These are phyloP conservation scores for Fragosphaeria purpurea DNA, from an alignment of 2,329 filamentous ascomycete species.

Conservation along the genomic window DNA sequence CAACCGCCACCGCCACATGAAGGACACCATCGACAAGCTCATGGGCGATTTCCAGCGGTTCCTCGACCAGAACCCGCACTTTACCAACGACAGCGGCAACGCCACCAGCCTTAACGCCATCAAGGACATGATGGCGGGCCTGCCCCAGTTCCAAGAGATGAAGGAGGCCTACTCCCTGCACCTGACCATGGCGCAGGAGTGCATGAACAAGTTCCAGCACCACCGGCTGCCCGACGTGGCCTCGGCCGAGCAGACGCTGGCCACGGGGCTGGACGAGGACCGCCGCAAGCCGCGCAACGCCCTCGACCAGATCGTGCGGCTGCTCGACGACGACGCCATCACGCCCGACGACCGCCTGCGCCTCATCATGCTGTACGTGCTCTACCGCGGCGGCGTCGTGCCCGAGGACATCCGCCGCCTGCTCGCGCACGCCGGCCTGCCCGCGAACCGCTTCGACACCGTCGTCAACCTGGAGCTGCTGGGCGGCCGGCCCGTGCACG, in stretches of 20 bases:
- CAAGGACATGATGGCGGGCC: slow-evolving; percentile 90
- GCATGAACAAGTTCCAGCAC: slow-evolving; percentile 84
- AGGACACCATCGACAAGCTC: slow-evolving; percentile 88
- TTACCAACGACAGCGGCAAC: slow-evolving; percentile 62
- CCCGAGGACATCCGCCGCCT: slow-evolving; percentile 76
- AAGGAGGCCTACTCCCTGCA: slow-evolving; percentile 93
- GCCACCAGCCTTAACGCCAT: slow-evolving; percentile 78
- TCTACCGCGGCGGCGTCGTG: slow-evolving; percentile 80
- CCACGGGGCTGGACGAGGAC: slow-evolving; percentile 89
- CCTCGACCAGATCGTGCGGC: slow-evolving; percentile 70
- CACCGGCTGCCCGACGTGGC: slow-evolving; percentile 81
- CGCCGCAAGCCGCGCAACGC: slow-evolving; percentile 83
- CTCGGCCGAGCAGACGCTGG: slow-evolving; percentile 78
- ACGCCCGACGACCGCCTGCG: slow-evolving; percentile 66
- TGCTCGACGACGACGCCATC: slow-evolving; percentile 78
- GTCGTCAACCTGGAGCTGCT: slow-evolving; percentile 73
- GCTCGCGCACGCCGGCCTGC: slow-evolving; percentile 71
- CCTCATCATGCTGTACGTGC: slow-evolving; percentile 72
- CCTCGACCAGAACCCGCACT: slow-evolving; percentile 82
- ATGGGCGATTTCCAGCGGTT: slow-evolving; percentile 91
- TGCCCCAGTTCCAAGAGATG: slow-evolving; percentile 91
- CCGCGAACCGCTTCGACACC: slow-evolving; percentile 60
- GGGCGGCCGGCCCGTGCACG: slow-evolving; percentile 59
- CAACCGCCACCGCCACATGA: slow-evolving; percentile 93
- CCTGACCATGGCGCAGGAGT: slow-evolving; percentile 92